Base-by-base conservation (phyloP, 2,329 filamentous ascomycete genomes). In the Cladosporium sp. region DNA sequence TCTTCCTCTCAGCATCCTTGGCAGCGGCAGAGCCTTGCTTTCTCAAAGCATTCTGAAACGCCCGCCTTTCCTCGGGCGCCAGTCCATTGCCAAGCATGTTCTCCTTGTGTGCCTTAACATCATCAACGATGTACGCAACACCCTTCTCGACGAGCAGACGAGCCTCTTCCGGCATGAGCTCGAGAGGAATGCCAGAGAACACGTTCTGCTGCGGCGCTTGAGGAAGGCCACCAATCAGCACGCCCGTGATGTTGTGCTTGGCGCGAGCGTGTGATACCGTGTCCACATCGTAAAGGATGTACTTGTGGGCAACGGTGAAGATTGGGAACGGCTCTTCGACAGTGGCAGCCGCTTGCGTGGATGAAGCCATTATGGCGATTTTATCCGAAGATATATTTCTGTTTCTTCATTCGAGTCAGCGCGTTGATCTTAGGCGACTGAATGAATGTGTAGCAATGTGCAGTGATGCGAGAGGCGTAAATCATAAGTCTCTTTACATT, bases 121-220 rank as follows among this genome's bases (percentile, higher is more conserved):
- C 91, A 66, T 96, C 88, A 59, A 92, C 83, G 58, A 95, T 77
- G 68, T 85, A 88, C 36, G 83, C 92, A 59, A 83, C 80, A 52
- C 80, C 82, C 59, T 84, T 85, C 58, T 89, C 84, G 52, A 95
- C 83, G 22, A 98, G 78, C 48, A 93, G 72, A 56, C 83, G 79
- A 3, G 85, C 91, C 73, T 98, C 93, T 71, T 97, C 93, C 1
- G 88, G 85, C 74, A 93, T 88, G 38, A 98, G 76, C 73, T 96
- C 86, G 20, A 97, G 72, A 2, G 93, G 93, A 43, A 97, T 72
- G 39, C 91, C 88, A 52, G 92, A 79, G 66, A 97, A 97, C 51
- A 95, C 80, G 71, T 95, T 97, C 70, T 98, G 93, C 60, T 94
- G 92, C 5, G 91, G 90, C 51, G 89, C 85, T 69, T 97, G 91